These are phyloP conservation scores for Linnemannia hyalina DNA, from an alignment of 192 early-diverging fungal species.

Conservation along the genomic window DNA sequence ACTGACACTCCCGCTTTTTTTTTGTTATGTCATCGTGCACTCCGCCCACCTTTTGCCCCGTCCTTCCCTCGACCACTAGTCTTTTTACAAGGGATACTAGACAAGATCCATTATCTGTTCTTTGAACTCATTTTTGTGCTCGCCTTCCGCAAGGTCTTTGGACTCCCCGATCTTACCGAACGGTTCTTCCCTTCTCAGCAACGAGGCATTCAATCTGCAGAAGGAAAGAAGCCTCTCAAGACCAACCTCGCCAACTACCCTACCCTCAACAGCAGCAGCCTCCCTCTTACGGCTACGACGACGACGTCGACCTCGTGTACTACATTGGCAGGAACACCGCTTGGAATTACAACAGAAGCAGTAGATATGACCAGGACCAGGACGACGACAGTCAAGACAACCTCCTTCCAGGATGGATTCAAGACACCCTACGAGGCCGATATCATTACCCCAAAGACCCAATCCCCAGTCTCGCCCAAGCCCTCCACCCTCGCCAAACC, in stretches of 20 bases:
- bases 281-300: background rate
- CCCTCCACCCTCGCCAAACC: background rate
- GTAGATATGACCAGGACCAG: background rate
- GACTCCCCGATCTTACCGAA: constrained; percentile 44
- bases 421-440: constrained; percentile 5
- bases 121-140: constrained; percentile 53
- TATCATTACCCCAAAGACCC: too few species aligned
- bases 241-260: constrained; percentile 28
- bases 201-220: constrained; percentile 21
- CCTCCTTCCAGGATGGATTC: constrained; percentile 8
- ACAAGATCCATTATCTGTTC: constrained; percentile 48
- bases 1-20: background rate
- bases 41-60: background rate
- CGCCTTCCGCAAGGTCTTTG: constrained; percentile 50
- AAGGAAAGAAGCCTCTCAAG: constrained; percentile 37
- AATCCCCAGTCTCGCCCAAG: background rate
- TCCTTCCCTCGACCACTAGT: constrained; percentile 7
- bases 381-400: background rate
- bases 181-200: constrained; percentile 26
- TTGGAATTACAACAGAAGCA: background rate
- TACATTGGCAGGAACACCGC: constrained; percentile 3
- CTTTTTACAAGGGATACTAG: constrained; percentile 38
- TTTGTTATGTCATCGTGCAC: background rate
- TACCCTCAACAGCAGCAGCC: background rate
- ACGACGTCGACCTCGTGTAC: background rate